Base-by-base conservation (phyloP, 768 basidiomycete species). In the Infundibulicybe gibba region DNA sequence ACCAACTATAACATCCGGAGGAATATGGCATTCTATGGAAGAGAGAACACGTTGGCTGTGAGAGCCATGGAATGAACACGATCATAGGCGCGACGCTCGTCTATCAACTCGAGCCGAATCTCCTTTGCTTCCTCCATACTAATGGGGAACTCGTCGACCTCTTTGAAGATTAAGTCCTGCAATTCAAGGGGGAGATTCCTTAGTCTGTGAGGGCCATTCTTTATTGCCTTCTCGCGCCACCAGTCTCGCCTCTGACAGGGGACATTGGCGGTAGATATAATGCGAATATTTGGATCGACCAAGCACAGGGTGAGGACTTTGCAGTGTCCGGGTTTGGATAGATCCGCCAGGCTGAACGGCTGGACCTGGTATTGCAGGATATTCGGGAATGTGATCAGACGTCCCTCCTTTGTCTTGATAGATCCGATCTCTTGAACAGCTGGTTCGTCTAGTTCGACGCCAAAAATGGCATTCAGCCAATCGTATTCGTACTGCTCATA, bases 241-340 rank as follows among this genome's bases (percentile, higher is more conserved):
- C 51, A 52, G 14, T 52, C 51, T 2, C 17, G 20, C 30, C 37
- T 43, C 45, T 52, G 51, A 20, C 43, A 44, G 5, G 48, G 51
- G 4, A 52, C 41, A 31, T 52, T 52, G 3, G 51, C 51, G 13
- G 48, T 52, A 3, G 48, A 49, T 32, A 49, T 45, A 32, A 47
- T 34, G n/a, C 43, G 35, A 6, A 49, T 48, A 16, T 52, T 52
- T 11, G 53, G 51, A 40, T 58, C 57, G 21, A 58, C 54, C 5
- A 58, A 45, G 45, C 53, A 55, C 15, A 58, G 44, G 2, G 50
- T 50, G 5, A 58, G 33, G 38, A 58, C 49, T 25, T 51, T 54
- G 12, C 53, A 43, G 34, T 53, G 45, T 1, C 52, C 52, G 5
- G 49, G 52, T 20, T 50, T 43, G 16, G 42, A 47, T 13, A 30